Evolutionary conservation across 2,329 filamentous ascomycete species (phyloP).

Genomic region (Epichloe sp.): DNA sequence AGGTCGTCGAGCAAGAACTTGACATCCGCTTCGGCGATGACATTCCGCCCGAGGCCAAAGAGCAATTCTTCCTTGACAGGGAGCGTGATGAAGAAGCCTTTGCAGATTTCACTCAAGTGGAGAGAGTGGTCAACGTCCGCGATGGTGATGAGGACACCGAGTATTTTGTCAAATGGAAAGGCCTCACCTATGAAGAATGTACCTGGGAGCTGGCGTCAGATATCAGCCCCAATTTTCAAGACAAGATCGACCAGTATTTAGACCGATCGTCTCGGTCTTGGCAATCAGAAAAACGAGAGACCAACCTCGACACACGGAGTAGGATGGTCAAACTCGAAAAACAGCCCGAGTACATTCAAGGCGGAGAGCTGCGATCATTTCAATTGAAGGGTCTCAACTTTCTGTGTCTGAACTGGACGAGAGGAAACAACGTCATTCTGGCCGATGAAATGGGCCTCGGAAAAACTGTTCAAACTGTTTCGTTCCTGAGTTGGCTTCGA

Average conservation of each 20-base stretch:
- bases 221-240: slow-evolving; percentile 67
- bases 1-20: slow-evolving; percentile 67
- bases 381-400: slow-evolving; percentile 93
- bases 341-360: slow-evolving; percentile 75
- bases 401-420: slow-evolving; percentile 89
- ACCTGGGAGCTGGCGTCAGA: slow-evolving; percentile 80
- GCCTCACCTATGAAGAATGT: slow-evolving; percentile 81
- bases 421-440: slow-evolving; percentile 87
- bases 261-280: slow-evolving; percentile 73
- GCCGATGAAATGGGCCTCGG: slow-evolving; percentile 98
- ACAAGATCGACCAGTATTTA: slow-evolving; percentile 82
- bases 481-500: slow-evolving; percentile 93
- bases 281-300: slow-evolving; percentile 65
- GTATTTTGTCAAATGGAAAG: slow-evolving; percentile 96
- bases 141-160: slow-evolving; percentile 70
- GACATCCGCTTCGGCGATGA: slow-evolving; percentile 64
- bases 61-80: slow-evolving; percentile 90
- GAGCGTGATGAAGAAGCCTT: slow-evolving; percentile 82
- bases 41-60: slow-evolving; percentile 69
- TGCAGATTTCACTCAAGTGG: slow-evolving; percentile 81
- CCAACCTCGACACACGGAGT: slow-evolving; percentile 61
- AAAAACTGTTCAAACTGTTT: slow-evolving; percentile 94
- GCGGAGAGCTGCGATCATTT: slow-evolving; percentile 79
- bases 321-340: slow-evolving; percentile 60
- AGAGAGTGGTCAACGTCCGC: slow-evolving; percentile 77